Conservation (phyloP, 345 rosid genomes). For the Rhodomyrtus tomentosa region DNA sequence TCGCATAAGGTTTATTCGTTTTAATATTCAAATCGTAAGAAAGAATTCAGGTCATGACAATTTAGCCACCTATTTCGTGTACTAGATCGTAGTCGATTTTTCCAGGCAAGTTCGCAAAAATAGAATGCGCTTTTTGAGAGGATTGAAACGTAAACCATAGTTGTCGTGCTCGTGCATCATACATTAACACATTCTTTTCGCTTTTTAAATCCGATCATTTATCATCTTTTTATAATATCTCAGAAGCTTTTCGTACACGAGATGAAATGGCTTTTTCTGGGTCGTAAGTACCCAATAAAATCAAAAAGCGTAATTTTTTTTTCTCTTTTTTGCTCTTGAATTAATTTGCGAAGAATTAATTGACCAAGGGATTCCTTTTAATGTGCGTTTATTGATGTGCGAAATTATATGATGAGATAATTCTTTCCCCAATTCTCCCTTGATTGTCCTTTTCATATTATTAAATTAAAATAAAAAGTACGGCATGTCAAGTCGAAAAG, state of each 20-base stretch:
- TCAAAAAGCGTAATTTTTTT: not conserved
- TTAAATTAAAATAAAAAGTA: not conserved
- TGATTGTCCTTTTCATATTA: not conserved
- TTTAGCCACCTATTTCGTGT: not conserved
- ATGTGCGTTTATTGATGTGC: not conserved
- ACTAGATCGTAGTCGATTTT: not conserved
- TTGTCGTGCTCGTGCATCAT: not conserved
- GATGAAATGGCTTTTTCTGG: not conserved
- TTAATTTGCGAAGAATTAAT: not conserved
- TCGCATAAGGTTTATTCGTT: not conserved
- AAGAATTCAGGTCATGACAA: not conserved
- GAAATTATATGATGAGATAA: not conserved
- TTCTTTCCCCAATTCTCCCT: not conserved
- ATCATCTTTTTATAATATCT: rapidly evolving
- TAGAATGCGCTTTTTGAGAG: not conserved
- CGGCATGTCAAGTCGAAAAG: not conserved
- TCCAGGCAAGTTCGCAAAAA: not conserved
- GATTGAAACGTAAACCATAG: not conserved
- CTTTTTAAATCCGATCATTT: not conserved
- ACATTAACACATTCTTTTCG: not conserved
- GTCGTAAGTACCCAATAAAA: rapidly evolving
- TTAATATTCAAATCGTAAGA: not conserved
- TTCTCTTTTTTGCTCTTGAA: not conserved
- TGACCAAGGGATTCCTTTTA: not conserved
- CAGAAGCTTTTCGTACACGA: not conserved